phyloP scores from a whole-genome alignment of 352 stramenopile genomes.

The Globisporangium okanoganense region DNA sequence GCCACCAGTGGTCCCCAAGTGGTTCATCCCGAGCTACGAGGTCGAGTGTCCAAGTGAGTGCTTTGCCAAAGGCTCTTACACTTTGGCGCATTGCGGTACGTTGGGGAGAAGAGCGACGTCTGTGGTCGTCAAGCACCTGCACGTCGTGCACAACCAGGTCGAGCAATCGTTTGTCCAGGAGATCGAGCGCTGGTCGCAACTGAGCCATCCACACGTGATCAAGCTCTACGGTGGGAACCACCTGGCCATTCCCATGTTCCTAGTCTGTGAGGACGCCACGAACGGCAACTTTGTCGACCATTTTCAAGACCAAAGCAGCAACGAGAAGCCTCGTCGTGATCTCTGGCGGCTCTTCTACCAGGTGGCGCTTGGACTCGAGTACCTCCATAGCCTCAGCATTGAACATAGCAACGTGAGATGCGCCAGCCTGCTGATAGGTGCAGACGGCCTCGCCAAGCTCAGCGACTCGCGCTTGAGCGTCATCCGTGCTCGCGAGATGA shows the following conservation, averaged over 20 bases:
- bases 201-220: conserved; percentile 30
- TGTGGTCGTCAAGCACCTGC: conserved; percentile 37
- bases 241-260: background rate
- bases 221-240: conserved; percentile 23
- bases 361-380: conserved; percentile 38
- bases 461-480: conserved; percentile 35
- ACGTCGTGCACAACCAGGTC: background rate
- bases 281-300: conserved; percentile 32
- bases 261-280: conserved; percentile 33
- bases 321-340: conserved; percentile 9
- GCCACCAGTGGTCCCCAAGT: background rate
- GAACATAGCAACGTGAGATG: conserved; percentile 87
- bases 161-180: conserved; percentile 24
- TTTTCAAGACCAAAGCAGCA: conserved; percentile 8
- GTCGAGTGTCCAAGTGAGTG: background rate
- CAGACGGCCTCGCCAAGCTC: conserved; percentile 29
- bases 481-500: conserved; percentile 19
- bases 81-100: conserved; percentile 16
- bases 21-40: background rate
- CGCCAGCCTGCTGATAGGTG: conserved; percentile 76
- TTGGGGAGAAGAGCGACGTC: conserved; percentile 20
- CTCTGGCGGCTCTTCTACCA: conserved; percentile 31
- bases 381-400: conserved; percentile 52
- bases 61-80: conserved; percentile 13
- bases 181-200: conserved; percentile 26